These are phyloP conservation scores for Colletotrichum somersetense DNA, from an alignment of 2,329 filamentous ascomycete genomes.

Conservation along the genomic window DNA sequence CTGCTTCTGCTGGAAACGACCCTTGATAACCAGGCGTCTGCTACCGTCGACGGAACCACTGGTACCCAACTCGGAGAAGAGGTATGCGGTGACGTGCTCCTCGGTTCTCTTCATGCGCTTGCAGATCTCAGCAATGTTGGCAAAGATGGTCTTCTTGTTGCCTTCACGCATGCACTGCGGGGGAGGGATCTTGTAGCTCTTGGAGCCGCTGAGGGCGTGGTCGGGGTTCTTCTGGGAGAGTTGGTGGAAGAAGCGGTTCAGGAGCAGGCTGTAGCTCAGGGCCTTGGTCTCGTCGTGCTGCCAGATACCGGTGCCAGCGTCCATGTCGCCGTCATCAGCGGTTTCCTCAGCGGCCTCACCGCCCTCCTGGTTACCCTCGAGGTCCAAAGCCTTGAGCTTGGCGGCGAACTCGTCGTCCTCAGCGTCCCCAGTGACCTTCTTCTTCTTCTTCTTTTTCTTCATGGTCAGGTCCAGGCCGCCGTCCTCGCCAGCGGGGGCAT, in stretches of 20 bases:
- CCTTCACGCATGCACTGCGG: constrained; percentile 99
- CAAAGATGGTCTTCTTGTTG: constrained; percentile 99
- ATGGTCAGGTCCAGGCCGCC: constrained; percentile 70
- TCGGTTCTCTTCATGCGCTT: constrained; percentile 99
- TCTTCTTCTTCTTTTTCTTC: constrained; percentile 89
- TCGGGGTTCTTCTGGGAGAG: constrained; percentile 97
- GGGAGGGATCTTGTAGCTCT: constrained; percentile 99
- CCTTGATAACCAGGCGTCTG: constrained; percentile 96
- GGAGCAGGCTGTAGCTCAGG: constrained; percentile 87
- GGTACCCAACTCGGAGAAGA: constrained; percentile 98
- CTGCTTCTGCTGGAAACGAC: constrained; percentile 99
- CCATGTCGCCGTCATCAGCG: constrained; percentile 80
- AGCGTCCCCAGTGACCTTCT: constrained; percentile 65
- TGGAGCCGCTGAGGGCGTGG: constrained; percentile 86
- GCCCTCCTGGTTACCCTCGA: constrained; percentile 76
- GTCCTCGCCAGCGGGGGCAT: constrained; percentile 61
- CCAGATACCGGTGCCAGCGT: constrained; percentile 92
- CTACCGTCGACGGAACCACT: constrained; percentile 94
- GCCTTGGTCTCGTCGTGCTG: constrained; percentile 80
- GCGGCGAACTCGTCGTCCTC: constrained; percentile 74
- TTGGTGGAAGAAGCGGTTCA: constrained; percentile 93
- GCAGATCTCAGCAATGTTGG: constrained; percentile 98
- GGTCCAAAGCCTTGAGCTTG: constrained; percentile 72
- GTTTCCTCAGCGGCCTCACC: constrained; percentile 65
- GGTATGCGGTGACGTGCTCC: constrained; percentile 85